A percentile compares a stretch with the other conserved stretches of the same genome.
Evolutionary conservation across 352 stramenopile genomes (phyloP).

Genomic region (Phytophthora hibernalis): DNA sequence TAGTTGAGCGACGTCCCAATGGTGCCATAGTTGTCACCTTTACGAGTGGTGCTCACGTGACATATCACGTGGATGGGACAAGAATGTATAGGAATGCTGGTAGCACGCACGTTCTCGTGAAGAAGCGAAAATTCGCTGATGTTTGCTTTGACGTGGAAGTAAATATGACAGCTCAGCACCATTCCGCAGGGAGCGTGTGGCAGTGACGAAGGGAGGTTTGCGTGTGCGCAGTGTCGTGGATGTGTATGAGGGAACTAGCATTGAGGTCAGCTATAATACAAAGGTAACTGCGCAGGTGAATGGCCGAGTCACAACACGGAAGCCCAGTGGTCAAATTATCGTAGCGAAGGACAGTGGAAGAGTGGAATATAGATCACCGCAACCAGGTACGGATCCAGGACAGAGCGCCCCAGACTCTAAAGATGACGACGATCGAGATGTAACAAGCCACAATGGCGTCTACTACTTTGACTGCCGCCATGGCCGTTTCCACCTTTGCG

Average conservation of each 20-base stretch:
- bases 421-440: constrained; percentile 69
- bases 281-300: constrained; percentile 81
- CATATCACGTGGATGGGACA: constrained; percentile 75
- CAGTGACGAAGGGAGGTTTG: constrained; percentile 75
- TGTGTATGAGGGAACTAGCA: constrained; percentile 59
- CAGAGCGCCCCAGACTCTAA: constrained; percentile 7
- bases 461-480: constrained; percentile 79
- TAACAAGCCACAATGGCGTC: constrained; percentile 64
- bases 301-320: constrained; percentile 58
- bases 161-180: constrained; percentile 62
- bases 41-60: constrained; percentile 60
- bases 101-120: constrained; percentile 62
- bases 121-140: constrained; percentile 59
- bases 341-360: constrained; percentile 77
- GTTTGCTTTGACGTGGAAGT: constrained; percentile 78
- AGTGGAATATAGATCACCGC: constrained; percentile 55
- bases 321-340: constrained; percentile 52
- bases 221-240: constrained; percentile 61
- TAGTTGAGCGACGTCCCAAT: constrained; percentile 57
- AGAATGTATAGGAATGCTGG: constrained; percentile 59
- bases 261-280: constrained; percentile 80
- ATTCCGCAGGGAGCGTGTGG: constrained; percentile 67
- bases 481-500: constrained; percentile 63
- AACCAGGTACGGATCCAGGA: background rate
- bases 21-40: constrained; percentile 72